These are phyloP conservation scores for Apiospora koreana DNA, from an alignment of 2,329 filamentous ascomycete genomes.

Conservation along the genomic window DNA sequence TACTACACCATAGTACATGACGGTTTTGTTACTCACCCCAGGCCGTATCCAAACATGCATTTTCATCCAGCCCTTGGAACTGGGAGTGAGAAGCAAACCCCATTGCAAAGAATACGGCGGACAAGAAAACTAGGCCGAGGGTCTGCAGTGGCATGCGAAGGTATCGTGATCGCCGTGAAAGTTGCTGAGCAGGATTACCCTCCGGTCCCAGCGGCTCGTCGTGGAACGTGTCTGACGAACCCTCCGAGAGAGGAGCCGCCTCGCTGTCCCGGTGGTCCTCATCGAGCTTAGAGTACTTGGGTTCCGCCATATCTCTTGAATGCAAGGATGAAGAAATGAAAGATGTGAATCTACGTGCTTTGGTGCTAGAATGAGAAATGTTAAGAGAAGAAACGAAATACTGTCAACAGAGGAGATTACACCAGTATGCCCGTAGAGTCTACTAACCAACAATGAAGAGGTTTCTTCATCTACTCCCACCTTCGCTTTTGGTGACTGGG, in stretches of 20 bases:
- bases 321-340: background rate
- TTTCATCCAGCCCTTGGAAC: background rate
- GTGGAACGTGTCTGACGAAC: background rate
- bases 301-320: background rate
- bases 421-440: no score
- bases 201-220: background rate
- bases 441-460: no score
- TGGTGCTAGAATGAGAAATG: no score
- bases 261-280: background rate
- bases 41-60: background rate
- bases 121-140: background rate
- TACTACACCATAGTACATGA: background rate
- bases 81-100: background rate
- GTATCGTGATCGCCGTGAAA: background rate
- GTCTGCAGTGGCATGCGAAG: background rate
- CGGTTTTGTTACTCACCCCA: background rate
- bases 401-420: no score
- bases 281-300: background rate
- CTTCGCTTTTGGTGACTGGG: no score
- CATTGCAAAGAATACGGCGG: background rate
- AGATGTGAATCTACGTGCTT: no score
- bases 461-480: no score
- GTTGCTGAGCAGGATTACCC: background rate
- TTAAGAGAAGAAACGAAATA: no score
- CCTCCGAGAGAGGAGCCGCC: background rate